A percentile compares a stretch with the other conserved stretches of the same genome.
phyloP scores from a whole-genome alignment of 768 basidiomycete species.

The Butyriboletus loyo region DNA sequence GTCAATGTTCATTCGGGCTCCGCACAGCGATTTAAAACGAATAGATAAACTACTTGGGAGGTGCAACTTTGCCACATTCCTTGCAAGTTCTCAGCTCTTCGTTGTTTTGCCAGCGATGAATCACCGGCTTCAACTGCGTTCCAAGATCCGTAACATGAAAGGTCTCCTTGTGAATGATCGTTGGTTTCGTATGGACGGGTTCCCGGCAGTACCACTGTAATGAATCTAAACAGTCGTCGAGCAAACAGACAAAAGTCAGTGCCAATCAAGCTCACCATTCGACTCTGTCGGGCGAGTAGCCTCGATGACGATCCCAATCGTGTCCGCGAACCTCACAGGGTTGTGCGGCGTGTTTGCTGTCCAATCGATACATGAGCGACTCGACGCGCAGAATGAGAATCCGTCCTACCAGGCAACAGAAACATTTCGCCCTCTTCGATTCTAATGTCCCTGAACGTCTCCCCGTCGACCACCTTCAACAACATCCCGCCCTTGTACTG shows the following conservation, averaged over 20 bases:
- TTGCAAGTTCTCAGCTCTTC: slow-evolving; percentile 65
- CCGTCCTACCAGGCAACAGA: slow-evolving; percentile 73
- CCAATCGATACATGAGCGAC: not conserved
- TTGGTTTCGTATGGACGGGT: slow-evolving; percentile 55
- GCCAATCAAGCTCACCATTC: slow-evolving; percentile 50
- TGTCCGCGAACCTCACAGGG: slow-evolving; percentile 86
- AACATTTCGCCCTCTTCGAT: slow-evolving; percentile 99
- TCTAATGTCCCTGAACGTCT: slow-evolving; percentile 74
- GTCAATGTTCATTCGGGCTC: slow-evolving; percentile 14
- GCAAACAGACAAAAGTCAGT: not conserved
- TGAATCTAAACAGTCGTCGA: slow-evolving; percentile 55
- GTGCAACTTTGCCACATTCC: slow-evolving; percentile 63
- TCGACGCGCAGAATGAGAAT: not conserved
- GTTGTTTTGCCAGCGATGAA: slow-evolving; percentile 76
- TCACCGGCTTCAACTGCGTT: slow-evolving; percentile 89
- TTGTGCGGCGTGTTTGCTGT: slow-evolving; percentile 95
- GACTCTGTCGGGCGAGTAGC: slow-evolving; percentile 73
- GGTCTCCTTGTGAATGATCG: slow-evolving; percentile 77
- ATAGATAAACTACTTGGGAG: slow-evolving; percentile 38
- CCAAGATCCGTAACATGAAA: slow-evolving; percentile 92
- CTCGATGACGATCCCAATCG: slow-evolving; percentile 90
- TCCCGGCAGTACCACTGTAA: slow-evolving; percentile 91
- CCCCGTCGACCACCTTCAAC: slow-evolving; percentile 79
- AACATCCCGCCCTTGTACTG: slow-evolving; percentile 95
- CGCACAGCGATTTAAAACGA: not conserved